Conservation (phyloP, 345 rosid species). For the Geranium brycei region DNA sequence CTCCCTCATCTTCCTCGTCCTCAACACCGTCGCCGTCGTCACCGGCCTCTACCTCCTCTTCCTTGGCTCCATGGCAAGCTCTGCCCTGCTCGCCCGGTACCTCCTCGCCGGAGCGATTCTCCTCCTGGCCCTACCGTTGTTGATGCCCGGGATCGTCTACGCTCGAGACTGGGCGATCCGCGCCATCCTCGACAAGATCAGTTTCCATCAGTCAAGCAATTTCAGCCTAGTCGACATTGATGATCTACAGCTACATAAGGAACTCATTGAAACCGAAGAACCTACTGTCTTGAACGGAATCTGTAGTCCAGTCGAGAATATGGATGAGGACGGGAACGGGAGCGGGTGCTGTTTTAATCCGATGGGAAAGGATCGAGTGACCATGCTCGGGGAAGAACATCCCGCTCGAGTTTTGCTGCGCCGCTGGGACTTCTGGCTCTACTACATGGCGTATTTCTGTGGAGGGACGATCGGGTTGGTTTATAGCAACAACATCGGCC, state of each 20-base stretch:
- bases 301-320: neutral
- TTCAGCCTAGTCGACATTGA: slow-evolving; percentile 33
- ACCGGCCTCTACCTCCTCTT: slow-evolving; percentile 64
- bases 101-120: slow-evolving; percentile 40
- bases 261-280: slow-evolving; percentile 22
- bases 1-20: slow-evolving; percentile 35
- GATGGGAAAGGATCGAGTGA: slow-evolving; percentile 34
- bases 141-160: slow-evolving; percentile 44
- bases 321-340: slow-evolving; percentile 9
- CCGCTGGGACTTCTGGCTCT: slow-evolving; percentile 73
- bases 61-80: slow-evolving; percentile 27
- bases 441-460: slow-evolving; percentile 55
- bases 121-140: slow-evolving; percentile 42
- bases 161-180: slow-evolving; percentile 37
- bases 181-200: slow-evolving; percentile 10
- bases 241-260: slow-evolving; percentile 39
- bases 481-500: slow-evolving; percentile 78
- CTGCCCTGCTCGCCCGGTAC: slow-evolving; percentile 28
- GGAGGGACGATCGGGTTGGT: slow-evolving; percentile 76
- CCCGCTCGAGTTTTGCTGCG: slow-evolving; percentile 32
- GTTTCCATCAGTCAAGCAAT: slow-evolving; percentile 15
- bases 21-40: slow-evolving; percentile 42
- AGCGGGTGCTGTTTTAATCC: slow-evolving; percentile 17
- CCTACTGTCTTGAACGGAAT: neutral
- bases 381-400: slow-evolving; percentile 66